These are phyloP conservation scores for Serendipita indica DNA, from an alignment of 768 basidiomycete species.

Conservation along the genomic window DNA sequence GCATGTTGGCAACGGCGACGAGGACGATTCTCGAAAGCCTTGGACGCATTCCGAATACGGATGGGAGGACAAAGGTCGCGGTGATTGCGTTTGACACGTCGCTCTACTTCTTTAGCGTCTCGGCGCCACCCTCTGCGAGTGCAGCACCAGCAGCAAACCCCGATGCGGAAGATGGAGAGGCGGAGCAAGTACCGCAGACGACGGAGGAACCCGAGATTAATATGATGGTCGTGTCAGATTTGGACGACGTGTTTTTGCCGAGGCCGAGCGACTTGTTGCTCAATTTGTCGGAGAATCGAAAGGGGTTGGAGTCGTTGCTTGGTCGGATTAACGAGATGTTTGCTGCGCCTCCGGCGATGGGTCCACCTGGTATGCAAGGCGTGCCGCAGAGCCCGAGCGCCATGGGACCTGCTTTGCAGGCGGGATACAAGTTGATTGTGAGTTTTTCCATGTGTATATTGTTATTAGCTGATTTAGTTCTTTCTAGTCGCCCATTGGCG, in stretches of 20 bases:
- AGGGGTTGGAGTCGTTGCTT: slow-evolving; percentile 67
- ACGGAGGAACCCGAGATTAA: slow-evolving; percentile 40
- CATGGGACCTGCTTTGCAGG: slow-evolving; percentile 85
- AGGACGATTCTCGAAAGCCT: slow-evolving; percentile 91
- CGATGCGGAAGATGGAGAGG: not conserved
- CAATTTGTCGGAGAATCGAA: slow-evolving; percentile 74
- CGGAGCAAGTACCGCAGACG: not conserved
- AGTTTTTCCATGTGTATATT: slow-evolving; percentile 13
- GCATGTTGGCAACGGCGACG: slow-evolving; percentile 97
- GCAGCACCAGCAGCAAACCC: not conserved
- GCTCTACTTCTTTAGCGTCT: slow-evolving; percentile 91
- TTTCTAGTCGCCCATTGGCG: slow-evolving; percentile 71
- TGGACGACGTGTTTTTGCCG: slow-evolving; percentile 94
- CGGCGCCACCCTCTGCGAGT: slow-evolving; percentile 23
- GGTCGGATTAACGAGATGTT: slow-evolving; percentile 90
- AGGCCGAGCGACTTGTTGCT: slow-evolving; percentile 94
- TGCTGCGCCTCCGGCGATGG: not conserved
- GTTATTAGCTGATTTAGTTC: slow-evolving; percentile 6
- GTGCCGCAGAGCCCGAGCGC: slow-evolving; percentile 52
- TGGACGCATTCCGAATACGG: slow-evolving; percentile 90
- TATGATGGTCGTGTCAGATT: slow-evolving; percentile 95
- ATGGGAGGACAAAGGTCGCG: slow-evolving; percentile 80
- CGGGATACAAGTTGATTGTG: slow-evolving; percentile 91
- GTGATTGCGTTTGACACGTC: slow-evolving; percentile 86
- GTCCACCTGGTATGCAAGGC: slow-evolving; percentile 5